Conservation (phyloP, 176 grass and related monocot species). For the Hordeum vulgare region MorexV3_pseudomolecules_assembly NC_058521.1:349019368-349019867, state of each 20-base stretch:
- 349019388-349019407: conserved; percentile 44
- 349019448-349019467: not conserved
- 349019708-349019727: not conserved
- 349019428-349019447: not conserved
- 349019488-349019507: conserved; percentile 18
- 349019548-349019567: conserved; percentile 59
- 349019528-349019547: conserved; percentile 21
- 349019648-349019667: not conserved
- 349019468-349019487: conserved; percentile 41
- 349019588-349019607: conserved; percentile 63
- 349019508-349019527: conserved; percentile 28
- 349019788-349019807: not conserved
- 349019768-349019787: not conserved
- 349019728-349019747: not conserved
- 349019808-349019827: not conserved
- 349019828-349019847: not conserved
- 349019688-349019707: not conserved
- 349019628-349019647: not conserved
- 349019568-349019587: conserved; percentile 81
- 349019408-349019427: not conserved
- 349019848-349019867: conserved; percentile 4
- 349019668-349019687: not conserved
- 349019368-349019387: conserved; percentile 70
- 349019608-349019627: conserved; percentile 28
- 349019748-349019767: not conserved